Conservation (phyloP, 2,329 filamentous ascomycete species). For the Fusarium nodosum region DNA sequence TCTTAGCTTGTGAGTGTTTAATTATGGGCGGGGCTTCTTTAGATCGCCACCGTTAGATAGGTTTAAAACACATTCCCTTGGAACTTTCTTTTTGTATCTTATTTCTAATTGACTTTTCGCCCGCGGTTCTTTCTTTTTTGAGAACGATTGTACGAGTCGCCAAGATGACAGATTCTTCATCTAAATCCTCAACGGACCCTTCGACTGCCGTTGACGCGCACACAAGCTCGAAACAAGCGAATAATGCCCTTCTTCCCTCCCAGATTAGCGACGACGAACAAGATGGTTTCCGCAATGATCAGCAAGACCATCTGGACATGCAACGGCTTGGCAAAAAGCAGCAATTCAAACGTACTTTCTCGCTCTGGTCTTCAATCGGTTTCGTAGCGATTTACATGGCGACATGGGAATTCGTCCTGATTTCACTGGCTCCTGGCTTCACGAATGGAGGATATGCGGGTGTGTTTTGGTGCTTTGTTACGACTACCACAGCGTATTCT, state of each 20-base stretch:
- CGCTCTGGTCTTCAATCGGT: slow-evolving; percentile 34
- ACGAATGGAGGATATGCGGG: slow-evolving; percentile 32
- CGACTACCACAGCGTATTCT: slow-evolving; percentile 8
- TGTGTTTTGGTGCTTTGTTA: slow-evolving; percentile 37
- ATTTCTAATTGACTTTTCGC: background rate
- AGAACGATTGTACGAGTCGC: background rate
- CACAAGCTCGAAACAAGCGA: slow-evolving; percentile 12
- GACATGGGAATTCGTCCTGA: slow-evolving; percentile 36
- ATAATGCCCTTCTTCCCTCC: background rate
- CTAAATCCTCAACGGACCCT: slow-evolving; percentile 6
- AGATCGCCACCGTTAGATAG: slow-evolving; percentile 6
- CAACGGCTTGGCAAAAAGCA: slow-evolving; percentile 36
- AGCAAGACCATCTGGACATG: slow-evolving; percentile 33
- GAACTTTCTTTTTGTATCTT: slow-evolving; percentile 6
- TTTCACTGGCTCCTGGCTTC: slow-evolving; percentile 28
- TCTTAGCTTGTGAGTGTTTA: slow-evolving; percentile 2
- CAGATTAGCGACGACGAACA: slow-evolving; percentile 10
- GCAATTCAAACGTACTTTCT: slow-evolving; percentile 31
- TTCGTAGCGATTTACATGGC: slow-evolving; percentile 40
- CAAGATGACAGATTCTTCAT: slow-evolving; percentile 6
- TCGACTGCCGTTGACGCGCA: background rate
- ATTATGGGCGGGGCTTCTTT: background rate
- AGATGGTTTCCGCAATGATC: slow-evolving; percentile 31
- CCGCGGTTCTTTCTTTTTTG: background rate
- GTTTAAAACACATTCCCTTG: background rate